These are phyloP conservation scores for Anaeromyces robustus DNA, from an alignment of 192 early-diverging fungal genomes.

Conservation along the genomic window DNA sequence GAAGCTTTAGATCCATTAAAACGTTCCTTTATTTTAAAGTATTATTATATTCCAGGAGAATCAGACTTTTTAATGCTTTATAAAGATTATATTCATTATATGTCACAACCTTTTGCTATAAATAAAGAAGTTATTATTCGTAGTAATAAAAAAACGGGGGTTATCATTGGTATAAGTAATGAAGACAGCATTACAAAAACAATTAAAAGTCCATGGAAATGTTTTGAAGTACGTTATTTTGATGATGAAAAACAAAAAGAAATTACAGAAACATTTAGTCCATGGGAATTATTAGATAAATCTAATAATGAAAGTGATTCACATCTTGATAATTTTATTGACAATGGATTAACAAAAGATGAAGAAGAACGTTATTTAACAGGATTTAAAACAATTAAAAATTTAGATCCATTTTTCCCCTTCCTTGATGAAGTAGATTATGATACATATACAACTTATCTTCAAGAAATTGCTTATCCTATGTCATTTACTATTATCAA, in stretches of 20 bases:
- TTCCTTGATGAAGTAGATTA: conserved; percentile 50
- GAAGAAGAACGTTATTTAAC: conserved; percentile 18
- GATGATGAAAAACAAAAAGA: not conserved
- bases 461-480: conserved; percentile 47
- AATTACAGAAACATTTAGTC: conserved; percentile 6
- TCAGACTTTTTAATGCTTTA: not conserved
- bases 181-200: not conserved
- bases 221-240: not conserved
- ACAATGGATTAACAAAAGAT: conserved; percentile 6
- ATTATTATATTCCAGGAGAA: not conserved
- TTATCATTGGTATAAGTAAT: not conserved
- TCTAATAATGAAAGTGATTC: conserved; percentile 11
- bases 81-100: not conserved
- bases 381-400: conserved; percentile 20
- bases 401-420: conserved; percentile 22
- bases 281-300: conserved; percentile 26
- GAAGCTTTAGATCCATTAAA: not conserved
- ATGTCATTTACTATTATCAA: conserved; percentile 47
- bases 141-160: not conserved
- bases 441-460: conserved; percentile 41
- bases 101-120: not conserved
- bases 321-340: not conserved
- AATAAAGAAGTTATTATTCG: not conserved
- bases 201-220: not conserved
- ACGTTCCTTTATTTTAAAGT: not conserved